Percentiles rank a stretch among this genome's conserved stretches.
Conservation (phyloP, 345 rosid species). For the Raphanus sativus region DNA sequence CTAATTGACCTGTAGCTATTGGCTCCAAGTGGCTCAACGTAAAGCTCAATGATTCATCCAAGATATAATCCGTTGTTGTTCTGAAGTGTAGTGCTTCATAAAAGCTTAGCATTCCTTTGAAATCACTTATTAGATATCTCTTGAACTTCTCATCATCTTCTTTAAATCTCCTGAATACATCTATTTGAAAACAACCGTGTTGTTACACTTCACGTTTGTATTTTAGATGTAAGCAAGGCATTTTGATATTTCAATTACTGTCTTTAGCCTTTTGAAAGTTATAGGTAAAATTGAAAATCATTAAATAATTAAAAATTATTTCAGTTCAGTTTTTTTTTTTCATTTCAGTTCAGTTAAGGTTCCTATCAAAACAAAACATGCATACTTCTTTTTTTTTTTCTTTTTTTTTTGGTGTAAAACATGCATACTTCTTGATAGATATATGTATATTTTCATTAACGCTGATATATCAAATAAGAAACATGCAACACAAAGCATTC, state of each 20-base stretch:
- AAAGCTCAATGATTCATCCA: slow-evolving; percentile 38
- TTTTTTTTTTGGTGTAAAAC: too few species aligned
- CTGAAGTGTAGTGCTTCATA: slow-evolving; percentile 41
- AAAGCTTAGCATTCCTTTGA: slow-evolving; percentile 39
- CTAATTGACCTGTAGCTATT: not conserved
- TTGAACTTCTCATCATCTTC: slow-evolving; percentile 27
- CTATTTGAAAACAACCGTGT: slow-evolving; percentile 15
- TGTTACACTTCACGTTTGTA: not conserved
- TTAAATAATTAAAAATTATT: not conserved
- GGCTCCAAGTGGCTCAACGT: not conserved
- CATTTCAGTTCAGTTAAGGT: not conserved
- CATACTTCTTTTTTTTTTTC: too few species aligned
- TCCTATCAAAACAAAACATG: not conserved
- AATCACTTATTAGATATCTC: slow-evolving; percentile 15
- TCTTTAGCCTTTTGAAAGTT: too few species aligned
- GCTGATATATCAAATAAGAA: not conserved
- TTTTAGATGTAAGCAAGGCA: too few species aligned
- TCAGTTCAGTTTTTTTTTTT: not conserved
- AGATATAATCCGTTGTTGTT: slow-evolving; percentile 32
- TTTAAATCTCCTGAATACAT: slow-evolving; percentile 39
- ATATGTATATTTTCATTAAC: not conserved
- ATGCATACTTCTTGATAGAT: not conserved
- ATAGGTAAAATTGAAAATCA: too few species aligned
- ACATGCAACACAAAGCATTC: not conserved
- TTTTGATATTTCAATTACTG: too few species aligned